Evolutionary conservation across 345 rosid species (phyloP).

Genomic region (Citropsis articulata): DNA sequence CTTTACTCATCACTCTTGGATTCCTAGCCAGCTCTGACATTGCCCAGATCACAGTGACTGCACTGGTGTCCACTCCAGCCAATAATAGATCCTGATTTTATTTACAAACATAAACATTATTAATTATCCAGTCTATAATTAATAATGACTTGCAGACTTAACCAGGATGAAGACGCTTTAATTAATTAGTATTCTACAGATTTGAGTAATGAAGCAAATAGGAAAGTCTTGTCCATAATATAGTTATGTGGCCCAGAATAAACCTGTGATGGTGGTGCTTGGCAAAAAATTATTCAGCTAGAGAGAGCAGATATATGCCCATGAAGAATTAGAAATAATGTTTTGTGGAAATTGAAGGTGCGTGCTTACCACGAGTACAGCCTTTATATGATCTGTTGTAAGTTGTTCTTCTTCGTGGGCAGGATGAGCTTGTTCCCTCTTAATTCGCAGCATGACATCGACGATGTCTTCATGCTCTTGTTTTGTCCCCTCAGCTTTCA

Average conservation of each 20-base stretch:
- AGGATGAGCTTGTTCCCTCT: not conserved
- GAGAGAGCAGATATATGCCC: no score
- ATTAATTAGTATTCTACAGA: no score
- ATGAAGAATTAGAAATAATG: no score
- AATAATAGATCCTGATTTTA: conserved; percentile 33
- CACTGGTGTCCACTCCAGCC: conserved; percentile 32
- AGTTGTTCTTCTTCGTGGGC: not conserved
- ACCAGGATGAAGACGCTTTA: no score
- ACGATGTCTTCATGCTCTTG: conserved; percentile 19
- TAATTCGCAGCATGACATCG: conserved; percentile 22
- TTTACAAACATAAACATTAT: not conserved
- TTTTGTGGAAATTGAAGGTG: no score
- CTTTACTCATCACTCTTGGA: conserved; percentile 33
- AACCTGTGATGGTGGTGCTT: no score
- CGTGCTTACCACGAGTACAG: conserved; percentile 25
- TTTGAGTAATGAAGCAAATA: no score
- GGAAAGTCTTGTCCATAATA: no score
- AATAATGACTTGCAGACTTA: no score
- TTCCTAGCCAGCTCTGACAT: conserved; percentile 44
- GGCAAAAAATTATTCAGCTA: no score
- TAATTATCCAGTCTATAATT: no score
- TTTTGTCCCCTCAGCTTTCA: conserved; percentile 26
- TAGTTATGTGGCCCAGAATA: no score
- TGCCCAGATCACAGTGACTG: conserved; percentile 35
- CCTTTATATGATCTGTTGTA: conserved; percentile 20